A percentile compares a stretch with the other conserved stretches of the same genome.
These are phyloP conservation scores for Apiotrichum laibachii DNA, from an alignment of 1,284 basidiomycete genomes.

Conservation along the genomic window DNA sequence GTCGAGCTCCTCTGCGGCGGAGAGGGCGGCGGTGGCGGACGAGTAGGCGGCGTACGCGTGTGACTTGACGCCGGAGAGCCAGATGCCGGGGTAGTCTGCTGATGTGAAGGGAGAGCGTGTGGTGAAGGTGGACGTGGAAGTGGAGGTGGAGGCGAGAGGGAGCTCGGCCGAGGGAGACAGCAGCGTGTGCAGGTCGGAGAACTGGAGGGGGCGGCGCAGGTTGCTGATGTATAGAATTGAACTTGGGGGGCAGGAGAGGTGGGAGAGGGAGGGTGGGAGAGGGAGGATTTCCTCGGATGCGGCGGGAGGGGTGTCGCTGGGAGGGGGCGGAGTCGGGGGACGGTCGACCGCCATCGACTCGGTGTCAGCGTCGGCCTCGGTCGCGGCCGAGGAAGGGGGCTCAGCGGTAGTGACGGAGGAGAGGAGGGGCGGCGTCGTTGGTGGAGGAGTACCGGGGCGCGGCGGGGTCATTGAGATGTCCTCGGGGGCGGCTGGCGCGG, in stretches of 20 bases:
- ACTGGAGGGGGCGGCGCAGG: constrained; percentile 45
- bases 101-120: constrained; percentile 23
- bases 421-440: neutral
- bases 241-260: constrained; percentile 43
- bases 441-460: neutral
- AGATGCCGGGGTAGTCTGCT: constrained; percentile 36
- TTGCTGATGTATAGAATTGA: constrained; percentile 47
- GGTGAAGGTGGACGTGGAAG: neutral
- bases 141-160: constrained; percentile 6
- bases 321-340: neutral
- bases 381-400: neutral
- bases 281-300: neutral
- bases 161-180: too few species aligned
- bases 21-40: constrained; percentile 23
- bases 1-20: constrained; percentile 30
- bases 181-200: constrained; percentile 9
- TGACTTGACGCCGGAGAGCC: constrained; percentile 47
- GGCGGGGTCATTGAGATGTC: neutral
- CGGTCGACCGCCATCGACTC: neutral
- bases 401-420: neutral
- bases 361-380: neutral
- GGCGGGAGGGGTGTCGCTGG: neutral
- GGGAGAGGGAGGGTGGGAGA: constrained; percentile 35
- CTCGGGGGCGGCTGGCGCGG: neutral
- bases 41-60: constrained; percentile 45